phyloP scores from a whole-genome alignment of 352 stramenopile genomes.

The Vaucheria bursata region DNA sequence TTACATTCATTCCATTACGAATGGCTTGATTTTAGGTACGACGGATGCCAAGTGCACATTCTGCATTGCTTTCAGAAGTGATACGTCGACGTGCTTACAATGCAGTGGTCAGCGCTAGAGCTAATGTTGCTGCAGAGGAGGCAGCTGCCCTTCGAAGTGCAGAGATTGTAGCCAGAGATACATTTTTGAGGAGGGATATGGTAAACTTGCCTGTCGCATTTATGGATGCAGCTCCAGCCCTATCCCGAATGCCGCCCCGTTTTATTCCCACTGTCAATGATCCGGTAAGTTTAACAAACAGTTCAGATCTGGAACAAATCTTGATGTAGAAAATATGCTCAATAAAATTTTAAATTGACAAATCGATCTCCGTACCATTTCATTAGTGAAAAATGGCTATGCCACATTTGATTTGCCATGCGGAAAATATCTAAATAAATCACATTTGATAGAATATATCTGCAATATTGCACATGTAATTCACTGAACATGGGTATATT shows the following conservation, averaged over 20 bases:
- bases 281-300: not conserved
- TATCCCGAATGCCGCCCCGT: constrained; percentile 15
- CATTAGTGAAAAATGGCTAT: not conserved
- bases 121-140: not conserved
- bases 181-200: constrained; percentile 17
- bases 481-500: no score
- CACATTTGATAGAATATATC: not conserved
- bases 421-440: constrained; percentile 10
- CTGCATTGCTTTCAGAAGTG: constrained; percentile 34
- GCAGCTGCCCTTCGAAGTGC: constrained; percentile 16
- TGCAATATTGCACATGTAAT: not conserved
- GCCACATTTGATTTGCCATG: not conserved
- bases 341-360: not conserved
- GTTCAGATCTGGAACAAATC: not conserved
- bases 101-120: not conserved
- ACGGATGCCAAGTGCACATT: constrained; percentile 32
- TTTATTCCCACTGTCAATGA: constrained; percentile 13
- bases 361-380: not conserved
- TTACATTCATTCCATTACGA: no score
- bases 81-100: constrained; percentile 12
- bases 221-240: constrained; percentile 16
- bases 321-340: not conserved
- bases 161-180: constrained; percentile 20
- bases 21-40: not conserved
- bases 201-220: constrained; percentile 34